Base-by-base conservation (phyloP, 2,329 filamentous ascomycete species). In the Cytospora paraplurivora region DNA sequence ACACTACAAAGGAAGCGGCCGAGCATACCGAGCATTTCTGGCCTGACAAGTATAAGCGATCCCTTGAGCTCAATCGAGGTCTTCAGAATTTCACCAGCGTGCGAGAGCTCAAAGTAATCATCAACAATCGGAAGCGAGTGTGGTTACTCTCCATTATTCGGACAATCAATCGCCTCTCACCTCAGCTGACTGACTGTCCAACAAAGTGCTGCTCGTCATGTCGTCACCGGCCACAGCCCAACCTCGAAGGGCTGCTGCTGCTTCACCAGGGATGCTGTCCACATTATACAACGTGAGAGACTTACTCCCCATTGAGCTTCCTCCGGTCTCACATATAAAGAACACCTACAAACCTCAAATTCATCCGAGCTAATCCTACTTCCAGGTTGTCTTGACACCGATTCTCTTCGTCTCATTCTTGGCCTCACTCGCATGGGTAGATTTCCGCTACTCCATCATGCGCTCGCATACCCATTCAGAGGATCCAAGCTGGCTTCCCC, bases 341-440 rank as follows among this genome's bases (percentile, higher is more conserved):
- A n/a, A 44, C 17, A 17, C 38, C 7, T 17, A 4, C 17, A 17
- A 5, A 19, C 19, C 50, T 32, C 37, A 47, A 49, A 6, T 21
- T 33, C 17, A 15, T 11, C 12, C 13, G 34, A 49, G 37, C 44
- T 66, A 13, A 57, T 19, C 33, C 3, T 34, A 47, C 19, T 2
- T 19, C 15, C 63, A 83, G 80, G 61, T 78, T 21, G 68, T 90
- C 68, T 79, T 88, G 75, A 88, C 86, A 0, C 87, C 88, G 8
- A 68, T 90, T 66, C 80, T 86, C 67, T 84, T 90, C 72, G 77
- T 85, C 57, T 83, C 85, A 27, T 90, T 90, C 75, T 73, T 91
- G 50, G 53, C 90, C 67, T 90, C 88, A 1, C 82, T 91, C 53
- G 80, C 82, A 71, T 74, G 89, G 58, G 81, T 90, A 51, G 87